A percentile compares a stretch with the other conserved stretches of the same genome.
Conservation (phyloP, 1,284 basidiomycete species). For the Leccinum proliferum region DNA sequence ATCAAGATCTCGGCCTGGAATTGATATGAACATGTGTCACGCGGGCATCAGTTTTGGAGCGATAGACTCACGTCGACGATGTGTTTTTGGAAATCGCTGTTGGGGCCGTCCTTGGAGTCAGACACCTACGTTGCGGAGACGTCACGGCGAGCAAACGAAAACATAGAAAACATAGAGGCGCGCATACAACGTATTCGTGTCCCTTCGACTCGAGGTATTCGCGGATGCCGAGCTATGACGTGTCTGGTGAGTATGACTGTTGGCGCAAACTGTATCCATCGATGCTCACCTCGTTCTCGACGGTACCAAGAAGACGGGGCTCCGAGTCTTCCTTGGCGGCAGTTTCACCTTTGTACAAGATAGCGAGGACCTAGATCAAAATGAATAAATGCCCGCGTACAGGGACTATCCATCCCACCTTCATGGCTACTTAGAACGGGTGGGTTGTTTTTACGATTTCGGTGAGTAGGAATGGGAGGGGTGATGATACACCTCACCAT, state of each 20-base stretch:
- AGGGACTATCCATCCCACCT: constrained; percentile 14
- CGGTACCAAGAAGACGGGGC: constrained; percentile 83
- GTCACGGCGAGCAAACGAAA: neutral
- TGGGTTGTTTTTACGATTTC: neutral
- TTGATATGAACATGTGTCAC: constrained; percentile 5
- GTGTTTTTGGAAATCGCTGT: constrained; percentile 86
- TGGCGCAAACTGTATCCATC: neutral
- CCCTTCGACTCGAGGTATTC: constrained; percentile 72
- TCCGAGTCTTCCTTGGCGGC: constrained; percentile 64
- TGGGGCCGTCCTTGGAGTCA: constrained; percentile 83
- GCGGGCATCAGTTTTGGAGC: neutral
- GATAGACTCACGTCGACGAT: constrained; percentile 64
- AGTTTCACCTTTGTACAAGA: constrained; percentile 72
- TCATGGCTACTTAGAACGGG: constrained; percentile 16
- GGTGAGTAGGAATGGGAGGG: neutral
- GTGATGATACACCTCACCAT: neutral
- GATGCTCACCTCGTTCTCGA: constrained; percentile 72
- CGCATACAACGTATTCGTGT: constrained; percentile 66
- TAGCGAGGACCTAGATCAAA: constrained; percentile 62
- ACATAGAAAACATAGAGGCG: constrained; percentile 2
- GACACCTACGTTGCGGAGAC: constrained; percentile 50
- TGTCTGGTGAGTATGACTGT: constrained; percentile 6
- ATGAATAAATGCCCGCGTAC: neutral
- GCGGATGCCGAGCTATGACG: constrained; percentile 60
- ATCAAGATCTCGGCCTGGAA: constrained; percentile 68